Evolutionary conservation across 2,329 filamentous ascomycete species (phyloP), one percentile per base, ranked within the genome.

Genomic region (Pseudogymnoascus pannorum): DNA sequence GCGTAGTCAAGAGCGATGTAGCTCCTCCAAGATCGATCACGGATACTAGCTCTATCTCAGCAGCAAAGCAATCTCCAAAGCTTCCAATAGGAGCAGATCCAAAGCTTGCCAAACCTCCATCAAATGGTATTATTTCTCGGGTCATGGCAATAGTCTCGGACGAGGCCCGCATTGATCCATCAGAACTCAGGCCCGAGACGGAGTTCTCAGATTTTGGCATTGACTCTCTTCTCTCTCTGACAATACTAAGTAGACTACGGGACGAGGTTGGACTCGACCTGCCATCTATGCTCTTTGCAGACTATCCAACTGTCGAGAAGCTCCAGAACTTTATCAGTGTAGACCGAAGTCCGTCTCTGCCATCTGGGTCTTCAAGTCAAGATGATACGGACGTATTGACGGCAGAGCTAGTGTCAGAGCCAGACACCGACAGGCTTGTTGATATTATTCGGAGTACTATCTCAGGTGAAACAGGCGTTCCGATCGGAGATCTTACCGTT

Each of bases 201-300:
- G 57, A 60, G 3, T 73, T 75, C 42, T 65, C 62, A 1, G 72
- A 75, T 36, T 54, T 72, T 14, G 73, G 73, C 12, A 63, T 75
- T 11, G 73, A 75, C 62, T 75, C 73, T 8, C 68, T 75, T 7
- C 62, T 75, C 7, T 64, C 66, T 1, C 61, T 75, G 18, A 70
- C 68, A 2, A 71, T 75, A 38, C 62, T 66, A 1, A 67, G 64
- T 8, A 64, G 72, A 4, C 68, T 74, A 59, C 66, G 67, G 24
- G 73, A 75, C 44, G 70, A 74, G 57, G 62, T 74, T 7, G 68
- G 66, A 2, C 22, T 72, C 22, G 70, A 72, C 22, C 54, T 74
- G 1, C 38, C 48, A 54, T 54, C 48, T 12, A 31, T 31, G 16
- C 58, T 72, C 8, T 69, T 74, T 44, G 60, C 65, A 40, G 68